A percentile compares a stretch with the other conserved stretches of the same genome.
These are phyloP conservation scores for Curvularia spicifera DNA, from an alignment of 2,329 filamentous ascomycete species.

Conservation along the genomic window DNA sequence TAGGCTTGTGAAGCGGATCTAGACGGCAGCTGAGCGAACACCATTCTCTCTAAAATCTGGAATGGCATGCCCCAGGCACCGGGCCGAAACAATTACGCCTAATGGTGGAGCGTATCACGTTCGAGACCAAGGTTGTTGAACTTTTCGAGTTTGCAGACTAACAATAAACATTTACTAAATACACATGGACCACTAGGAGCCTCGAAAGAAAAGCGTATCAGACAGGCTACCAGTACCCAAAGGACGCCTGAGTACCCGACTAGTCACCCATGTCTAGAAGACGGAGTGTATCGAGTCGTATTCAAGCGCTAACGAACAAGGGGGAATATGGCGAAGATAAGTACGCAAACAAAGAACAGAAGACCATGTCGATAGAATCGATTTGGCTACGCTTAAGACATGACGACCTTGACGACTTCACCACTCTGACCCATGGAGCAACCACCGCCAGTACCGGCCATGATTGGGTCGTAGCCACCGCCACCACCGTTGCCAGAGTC, in stretches of 20 bases:
- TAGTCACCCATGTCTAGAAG: constrained; percentile 8
- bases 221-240: constrained; percentile 26
- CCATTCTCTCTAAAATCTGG: no score
- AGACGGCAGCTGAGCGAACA: no score
- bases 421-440: constrained; percentile 37
- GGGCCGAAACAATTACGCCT: not conserved
- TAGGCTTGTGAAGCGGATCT: not conserved
- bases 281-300: constrained; percentile 20
- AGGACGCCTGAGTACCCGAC: constrained; percentile 28
- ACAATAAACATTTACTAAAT: constrained; percentile 39
- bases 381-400: constrained; percentile 21
- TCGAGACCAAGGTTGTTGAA: constrained; percentile 4
- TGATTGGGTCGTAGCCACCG: constrained; percentile 38
- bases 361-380: constrained; percentile 18
- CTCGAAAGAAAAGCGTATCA: constrained; percentile 22
- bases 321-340: constrained; percentile 30
- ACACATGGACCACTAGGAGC: constrained; percentile 29
- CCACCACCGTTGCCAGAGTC: constrained; percentile 30
- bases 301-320: constrained; percentile 26
- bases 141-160: constrained; percentile 18
- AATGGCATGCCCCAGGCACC: not conserved
- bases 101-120: not conserved
- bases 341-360: constrained; percentile 22
- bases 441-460: constrained; percentile 39
- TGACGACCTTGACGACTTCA: constrained; percentile 40